Evolutionary conservation across 2,329 filamentous ascomycete species (phyloP).

Genomic region (Phaeosphaeria sp.): DNA sequence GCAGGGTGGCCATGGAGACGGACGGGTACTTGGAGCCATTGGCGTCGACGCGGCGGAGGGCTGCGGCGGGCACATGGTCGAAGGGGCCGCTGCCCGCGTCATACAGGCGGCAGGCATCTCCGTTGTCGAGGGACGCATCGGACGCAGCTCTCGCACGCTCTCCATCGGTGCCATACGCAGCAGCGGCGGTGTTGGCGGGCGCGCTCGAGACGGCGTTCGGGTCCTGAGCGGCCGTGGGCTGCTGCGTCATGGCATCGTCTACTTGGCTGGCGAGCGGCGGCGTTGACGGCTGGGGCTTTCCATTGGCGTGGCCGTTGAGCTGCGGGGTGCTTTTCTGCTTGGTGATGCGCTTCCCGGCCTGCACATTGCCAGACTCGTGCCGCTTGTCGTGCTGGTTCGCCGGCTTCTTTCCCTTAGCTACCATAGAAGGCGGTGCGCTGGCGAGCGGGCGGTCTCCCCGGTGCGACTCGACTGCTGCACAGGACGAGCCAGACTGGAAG

Average conservation of each 20-base stretch:
- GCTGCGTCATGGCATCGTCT: constrained; percentile 47
- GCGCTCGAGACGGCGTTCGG: constrained; percentile 2
- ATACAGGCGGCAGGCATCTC: constrained; percentile 43
- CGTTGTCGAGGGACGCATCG: constrained; percentile 52
- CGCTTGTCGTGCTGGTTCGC: constrained; percentile 62
- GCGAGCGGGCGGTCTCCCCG: constrained; percentile 45
- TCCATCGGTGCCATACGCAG: constrained; percentile 12
- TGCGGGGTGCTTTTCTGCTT: constrained; percentile 56
- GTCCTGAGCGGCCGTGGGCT: constrained; percentile 9
- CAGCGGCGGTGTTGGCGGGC: constrained; percentile 19
- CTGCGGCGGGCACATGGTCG: constrained; percentile 44
- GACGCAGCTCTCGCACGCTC: constrained; percentile 51
- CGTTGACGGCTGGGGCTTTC: constrained; percentile 46
- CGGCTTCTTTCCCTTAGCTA: constrained; percentile 55
- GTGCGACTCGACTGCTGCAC: constrained; percentile 51
- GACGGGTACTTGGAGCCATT: constrained; percentile 70
- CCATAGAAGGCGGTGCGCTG: constrained; percentile 52
- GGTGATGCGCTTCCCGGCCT: constrained; percentile 72
- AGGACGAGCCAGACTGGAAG: constrained; percentile 56
- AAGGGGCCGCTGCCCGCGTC: constrained; percentile 37
- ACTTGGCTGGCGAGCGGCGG: constrained; percentile 49
- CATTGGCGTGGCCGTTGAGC: constrained; percentile 53
- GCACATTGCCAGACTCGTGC: constrained; percentile 88
- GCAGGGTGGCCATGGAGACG: constrained; percentile 69
- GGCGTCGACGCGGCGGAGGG: constrained; percentile 69